Evolutionary conservation across 805 yeast species (phyloP).

Genomic region (Cyberlindnera xishuangbannaensis): DNA sequence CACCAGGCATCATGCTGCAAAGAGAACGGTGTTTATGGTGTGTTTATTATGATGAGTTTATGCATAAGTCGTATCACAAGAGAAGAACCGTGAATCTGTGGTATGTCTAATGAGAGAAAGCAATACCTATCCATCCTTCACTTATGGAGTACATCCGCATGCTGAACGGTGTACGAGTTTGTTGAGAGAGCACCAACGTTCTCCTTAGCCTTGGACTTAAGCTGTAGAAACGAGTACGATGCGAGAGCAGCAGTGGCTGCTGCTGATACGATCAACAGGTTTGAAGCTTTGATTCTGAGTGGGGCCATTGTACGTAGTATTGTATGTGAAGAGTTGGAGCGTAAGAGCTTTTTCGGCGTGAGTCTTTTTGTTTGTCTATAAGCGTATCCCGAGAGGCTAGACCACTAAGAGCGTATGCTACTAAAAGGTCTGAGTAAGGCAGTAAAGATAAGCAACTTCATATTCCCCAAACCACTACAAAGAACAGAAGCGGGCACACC

Average conservation of each 20-base stretch:
- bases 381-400: not conserved
- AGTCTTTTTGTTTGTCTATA: not conserved
- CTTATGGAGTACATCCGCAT: constrained; percentile 8
- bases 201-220: constrained; percentile 21
- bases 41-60: too few species aligned
- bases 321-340: not conserved
- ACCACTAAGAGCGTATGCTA: too few species aligned
- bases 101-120: not conserved
- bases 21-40: too few species aligned
- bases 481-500: too few species aligned
- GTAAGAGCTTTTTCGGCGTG: not conserved
- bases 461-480: not conserved
- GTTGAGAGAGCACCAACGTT: constrained; percentile 15
- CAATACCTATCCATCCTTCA: not conserved
- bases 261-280: constrained; percentile 11
- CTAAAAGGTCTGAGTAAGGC: too few species aligned
- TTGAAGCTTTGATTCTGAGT: constrained; percentile 10
- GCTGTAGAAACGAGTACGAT: constrained; percentile 20
- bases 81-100: too few species aligned
- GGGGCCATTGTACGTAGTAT: constrained; percentile 5
- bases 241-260: constrained; percentile 19
- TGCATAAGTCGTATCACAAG: too few species aligned
- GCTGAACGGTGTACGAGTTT: constrained; percentile 6
- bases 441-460: too few species aligned
- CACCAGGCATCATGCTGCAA: too few species aligned